These are phyloP conservation scores for Mortierella sp. DNA, from an alignment of 371 early-diverging fungal species.

Conservation along the genomic window DNA sequence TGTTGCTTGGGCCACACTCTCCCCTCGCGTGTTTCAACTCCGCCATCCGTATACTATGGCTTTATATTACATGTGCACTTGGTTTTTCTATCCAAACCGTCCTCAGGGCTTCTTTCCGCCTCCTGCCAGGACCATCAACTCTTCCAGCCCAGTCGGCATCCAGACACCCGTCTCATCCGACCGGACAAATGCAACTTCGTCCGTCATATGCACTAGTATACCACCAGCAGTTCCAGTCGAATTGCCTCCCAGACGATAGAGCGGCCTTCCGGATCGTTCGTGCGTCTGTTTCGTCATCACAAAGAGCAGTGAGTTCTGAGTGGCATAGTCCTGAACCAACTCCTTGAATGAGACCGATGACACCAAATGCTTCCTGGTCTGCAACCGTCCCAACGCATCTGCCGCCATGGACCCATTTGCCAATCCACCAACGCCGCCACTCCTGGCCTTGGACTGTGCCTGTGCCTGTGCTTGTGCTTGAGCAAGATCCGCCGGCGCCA, in stretches of 20 bases:
- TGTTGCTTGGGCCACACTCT: neutral
- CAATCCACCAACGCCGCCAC: neutral
- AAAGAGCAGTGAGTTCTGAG: slow-evolving; percentile 56
- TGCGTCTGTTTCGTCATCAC: slow-evolving; percentile 55
- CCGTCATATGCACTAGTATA: slow-evolving; percentile 51
- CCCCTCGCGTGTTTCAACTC: no score
- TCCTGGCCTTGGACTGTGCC: slow-evolving; percentile 2
- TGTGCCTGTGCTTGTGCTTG: slow-evolving; percentile 8
- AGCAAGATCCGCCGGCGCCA: slow-evolving; percentile 27
- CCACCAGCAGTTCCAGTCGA: slow-evolving; percentile 51
- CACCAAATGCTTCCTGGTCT: slow-evolving; percentile 39
- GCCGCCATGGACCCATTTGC: neutral
- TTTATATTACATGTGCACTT: no score
- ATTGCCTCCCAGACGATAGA: slow-evolving; percentile 60
- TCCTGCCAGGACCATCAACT: slow-evolving; percentile 46
- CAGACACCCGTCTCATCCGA: slow-evolving; percentile 40
- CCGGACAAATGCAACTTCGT: slow-evolving; percentile 48
- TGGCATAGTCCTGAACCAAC: slow-evolving; percentile 59
- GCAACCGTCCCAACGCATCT: slow-evolving; percentile 29
- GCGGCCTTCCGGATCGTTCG: slow-evolving; percentile 58
- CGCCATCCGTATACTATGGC: no score
- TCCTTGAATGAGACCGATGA: slow-evolving; percentile 58
- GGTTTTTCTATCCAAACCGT: no score
- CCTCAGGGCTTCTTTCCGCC: slow-evolving; percentile 17
- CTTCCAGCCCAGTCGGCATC: slow-evolving; percentile 45